These are phyloP conservation scores for Sporisorium graminicola DNA, from an alignment of 1,284 basidiomycete species.

Conservation along the genomic window DNA sequence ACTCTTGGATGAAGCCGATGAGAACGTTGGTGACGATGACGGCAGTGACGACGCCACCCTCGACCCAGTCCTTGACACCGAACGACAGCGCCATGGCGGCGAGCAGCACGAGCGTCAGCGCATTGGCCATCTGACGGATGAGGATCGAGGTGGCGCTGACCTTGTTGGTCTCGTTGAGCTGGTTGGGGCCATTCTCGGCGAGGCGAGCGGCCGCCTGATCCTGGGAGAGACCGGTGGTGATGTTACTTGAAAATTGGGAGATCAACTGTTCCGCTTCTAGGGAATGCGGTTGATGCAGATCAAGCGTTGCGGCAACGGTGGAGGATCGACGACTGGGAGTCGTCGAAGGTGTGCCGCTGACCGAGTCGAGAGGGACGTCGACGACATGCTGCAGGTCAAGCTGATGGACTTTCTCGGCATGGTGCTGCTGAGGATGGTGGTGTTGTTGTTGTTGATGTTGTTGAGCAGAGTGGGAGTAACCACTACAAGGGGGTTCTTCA, in stretches of 20 bases:
- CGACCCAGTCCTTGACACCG: constrained; percentile 74
- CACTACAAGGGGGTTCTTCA: constrained; percentile 61
- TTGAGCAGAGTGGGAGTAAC: constrained; percentile 47
- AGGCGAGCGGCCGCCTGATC: constrained; percentile 45
- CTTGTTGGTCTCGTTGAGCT: constrained; percentile 54
- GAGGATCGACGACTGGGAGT: constrained; percentile 48
- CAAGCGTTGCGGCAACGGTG: constrained; percentile 52
- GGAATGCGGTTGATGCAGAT: constrained; percentile 64
- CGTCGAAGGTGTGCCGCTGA: constrained; percentile 25
- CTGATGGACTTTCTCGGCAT: constrained; percentile 34
- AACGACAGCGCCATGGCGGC: constrained; percentile 77
- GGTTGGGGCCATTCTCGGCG: constrained; percentile 50
- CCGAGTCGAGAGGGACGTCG: constrained; percentile 22
- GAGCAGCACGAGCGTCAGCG: constrained; percentile 70
- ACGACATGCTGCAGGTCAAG: constrained; percentile 37
- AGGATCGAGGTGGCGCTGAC: constrained; percentile 60
- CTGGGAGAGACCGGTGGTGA: constrained; percentile 46
- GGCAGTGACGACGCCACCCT: constrained; percentile 77
- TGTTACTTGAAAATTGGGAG: constrained; percentile 46
- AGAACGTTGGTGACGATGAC: constrained; percentile 70
- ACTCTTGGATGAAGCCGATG: constrained; percentile 65
- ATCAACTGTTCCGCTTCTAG: constrained; percentile 47
- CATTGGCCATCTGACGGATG: constrained; percentile 63
- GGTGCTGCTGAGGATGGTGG: constrained; percentile 19
- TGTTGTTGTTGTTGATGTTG: constrained; percentile 28